Conservation (phyloP, 2,329 filamentous ascomycete species). For the Fusarium sp. region DNA sequence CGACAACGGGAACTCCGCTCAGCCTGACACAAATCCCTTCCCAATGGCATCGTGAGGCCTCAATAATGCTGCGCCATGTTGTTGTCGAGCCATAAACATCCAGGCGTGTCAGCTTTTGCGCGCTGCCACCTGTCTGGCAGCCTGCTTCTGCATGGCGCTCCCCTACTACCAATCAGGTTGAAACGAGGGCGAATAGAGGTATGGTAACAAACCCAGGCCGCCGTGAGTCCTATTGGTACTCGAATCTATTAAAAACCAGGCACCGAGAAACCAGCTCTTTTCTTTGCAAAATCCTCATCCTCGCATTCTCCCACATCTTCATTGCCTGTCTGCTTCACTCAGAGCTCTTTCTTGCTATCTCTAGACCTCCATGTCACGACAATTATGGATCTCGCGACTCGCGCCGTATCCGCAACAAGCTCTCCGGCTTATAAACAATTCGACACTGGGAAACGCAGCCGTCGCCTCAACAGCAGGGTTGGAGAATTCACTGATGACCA, state of each 20-base stretch:
- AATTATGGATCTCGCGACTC: background rate
- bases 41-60: background rate
- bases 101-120: background rate
- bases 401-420: background rate
- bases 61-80: background rate
- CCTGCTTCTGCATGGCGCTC: slow-evolving; percentile 2
- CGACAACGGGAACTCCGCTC: background rate
- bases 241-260: background rate
- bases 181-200: background rate
- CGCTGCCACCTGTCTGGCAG: background rate
- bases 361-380: background rate
- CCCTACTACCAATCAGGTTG: background rate
- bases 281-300: background rate
- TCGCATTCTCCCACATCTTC: background rate
- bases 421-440: background rate
- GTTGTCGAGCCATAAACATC: background rate
- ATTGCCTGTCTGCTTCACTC: background rate
- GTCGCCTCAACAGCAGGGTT: background rate
- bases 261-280: background rate
- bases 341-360: background rate
- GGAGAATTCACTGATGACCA: background rate
- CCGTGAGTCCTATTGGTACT: background rate
- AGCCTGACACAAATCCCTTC: background rate
- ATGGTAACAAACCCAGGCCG: background rate
- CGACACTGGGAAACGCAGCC: background rate